Conservation (phyloP, 306 rosid species). For the Urtica urens region DNA sequence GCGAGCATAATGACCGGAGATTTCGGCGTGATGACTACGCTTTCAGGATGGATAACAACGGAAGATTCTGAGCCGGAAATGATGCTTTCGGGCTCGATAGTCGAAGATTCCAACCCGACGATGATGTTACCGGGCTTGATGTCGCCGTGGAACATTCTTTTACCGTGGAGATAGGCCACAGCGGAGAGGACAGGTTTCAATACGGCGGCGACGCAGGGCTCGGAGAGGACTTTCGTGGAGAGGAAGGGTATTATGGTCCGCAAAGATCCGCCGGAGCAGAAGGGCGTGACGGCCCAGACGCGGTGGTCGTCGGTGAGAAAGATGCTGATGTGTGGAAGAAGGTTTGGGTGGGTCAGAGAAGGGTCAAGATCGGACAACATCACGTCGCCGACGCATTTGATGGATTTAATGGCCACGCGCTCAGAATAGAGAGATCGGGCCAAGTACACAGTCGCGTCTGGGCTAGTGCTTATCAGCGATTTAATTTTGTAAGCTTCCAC, state of each 20-base stretch:
- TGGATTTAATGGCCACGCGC: too few species aligned
- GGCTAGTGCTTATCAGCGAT: too few species aligned
- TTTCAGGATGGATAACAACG: too few species aligned
- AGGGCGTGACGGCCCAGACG: slow-evolving; percentile 71
- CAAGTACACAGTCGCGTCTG: too few species aligned
- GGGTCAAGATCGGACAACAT: slow-evolving; percentile 31
- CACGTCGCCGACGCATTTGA: too few species aligned
- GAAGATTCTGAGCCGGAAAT: too few species aligned
- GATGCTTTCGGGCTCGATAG: slow-evolving; percentile 43
- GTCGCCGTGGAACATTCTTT: slow-evolving; percentile 56
- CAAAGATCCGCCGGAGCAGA: slow-evolving; percentile 51
- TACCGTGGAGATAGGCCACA: slow-evolving; percentile 49
- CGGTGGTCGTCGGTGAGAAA: slow-evolving; percentile 37
- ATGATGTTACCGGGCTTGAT: slow-evolving; percentile 55
- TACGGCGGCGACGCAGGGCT: slow-evolving; percentile 40
- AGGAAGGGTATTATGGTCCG: slow-evolving; percentile 45
- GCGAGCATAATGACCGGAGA: too few species aligned
- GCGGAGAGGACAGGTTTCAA: slow-evolving; percentile 38
- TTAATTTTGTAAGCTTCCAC: too few species aligned
- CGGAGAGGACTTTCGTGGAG: slow-evolving; percentile 31
- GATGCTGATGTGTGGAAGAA: slow-evolving; percentile 44
- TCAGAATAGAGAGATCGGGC: too few species aligned
- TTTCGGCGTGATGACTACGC: too few species aligned
- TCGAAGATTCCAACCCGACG: slow-evolving; percentile 30
- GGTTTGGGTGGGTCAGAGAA: slow-evolving; percentile 54